Evolutionary conservation across 495 filamentous ascomycete genomes (phyloP).

Genomic region (Poronia punctata): DNA sequence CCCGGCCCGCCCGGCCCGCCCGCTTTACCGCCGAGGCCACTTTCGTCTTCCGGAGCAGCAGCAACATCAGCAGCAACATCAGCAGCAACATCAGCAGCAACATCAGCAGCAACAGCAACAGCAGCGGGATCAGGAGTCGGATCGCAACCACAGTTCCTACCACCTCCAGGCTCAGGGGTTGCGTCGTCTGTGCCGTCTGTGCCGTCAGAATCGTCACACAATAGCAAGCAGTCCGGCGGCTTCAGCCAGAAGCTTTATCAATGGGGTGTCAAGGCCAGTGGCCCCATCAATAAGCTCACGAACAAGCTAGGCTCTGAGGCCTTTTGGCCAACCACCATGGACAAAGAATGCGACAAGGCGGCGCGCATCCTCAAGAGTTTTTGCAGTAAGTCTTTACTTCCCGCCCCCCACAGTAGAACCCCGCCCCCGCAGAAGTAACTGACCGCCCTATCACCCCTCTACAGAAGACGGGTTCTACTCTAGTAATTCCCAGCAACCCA

Average conservation of each 20-base stretch:
- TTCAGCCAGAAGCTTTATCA: slow-evolving; percentile 22
- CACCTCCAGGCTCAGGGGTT: too few species aligned
- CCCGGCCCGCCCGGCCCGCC: too few species aligned
- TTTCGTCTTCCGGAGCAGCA: too few species aligned
- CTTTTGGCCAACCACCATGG: slow-evolving; percentile 74
- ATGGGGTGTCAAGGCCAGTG: slow-evolving; percentile 34
- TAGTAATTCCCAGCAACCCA: not conserved
- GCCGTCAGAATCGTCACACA: slow-evolving; percentile 14
- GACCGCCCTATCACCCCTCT: slow-evolving; percentile 7
- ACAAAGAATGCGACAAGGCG: slow-evolving; percentile 77
- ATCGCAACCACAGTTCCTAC: slow-evolving; percentile 5
- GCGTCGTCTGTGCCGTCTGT: too few species aligned
- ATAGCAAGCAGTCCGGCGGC: too few species aligned
- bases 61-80: too few species aligned
- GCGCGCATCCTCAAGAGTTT: slow-evolving; percentile 74
- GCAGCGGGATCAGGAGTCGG: too few species aligned
- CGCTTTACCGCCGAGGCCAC: too few species aligned
- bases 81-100: too few species aligned
- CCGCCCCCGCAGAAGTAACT: slow-evolving; percentile 1
- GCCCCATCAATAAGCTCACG: slow-evolving; percentile 66
- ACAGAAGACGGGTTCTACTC: slow-evolving; percentile 41
- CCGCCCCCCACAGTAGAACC: not conserved
- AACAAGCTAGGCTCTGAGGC: slow-evolving; percentile 71
- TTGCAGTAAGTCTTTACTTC: slow-evolving; percentile 47
- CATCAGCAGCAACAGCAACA: too few species aligned